phyloP scores from a whole-genome alignment of 2,329 filamentous ascomycete species.

The Trichoderma sp. region DNA sequence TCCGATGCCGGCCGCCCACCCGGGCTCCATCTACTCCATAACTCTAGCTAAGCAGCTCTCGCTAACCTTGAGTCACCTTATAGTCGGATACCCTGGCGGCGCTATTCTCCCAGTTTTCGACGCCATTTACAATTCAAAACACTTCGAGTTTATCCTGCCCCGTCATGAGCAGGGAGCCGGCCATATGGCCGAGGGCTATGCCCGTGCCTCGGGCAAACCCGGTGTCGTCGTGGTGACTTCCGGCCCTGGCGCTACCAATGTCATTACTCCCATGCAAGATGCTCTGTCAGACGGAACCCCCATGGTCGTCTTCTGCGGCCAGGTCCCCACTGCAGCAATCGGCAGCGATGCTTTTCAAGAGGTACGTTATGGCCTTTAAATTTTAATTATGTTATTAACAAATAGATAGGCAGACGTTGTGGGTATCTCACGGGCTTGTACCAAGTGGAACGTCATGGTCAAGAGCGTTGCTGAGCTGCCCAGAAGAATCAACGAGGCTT shows the following conservation, averaged over 20 bases:
- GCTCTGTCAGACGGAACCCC: conserved; percentile 93
- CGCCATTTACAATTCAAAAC: conserved; percentile 96
- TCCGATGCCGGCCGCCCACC: conserved; percentile 54
- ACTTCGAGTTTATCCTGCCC: conserved; percentile 94
- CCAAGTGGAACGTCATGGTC: conserved; percentile 99
- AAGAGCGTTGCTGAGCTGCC: conserved; percentile 93
- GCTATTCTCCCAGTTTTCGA: conserved; percentile 98
- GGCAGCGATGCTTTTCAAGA: conserved; percentile 97
- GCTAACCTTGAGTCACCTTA: conserved; percentile 23
- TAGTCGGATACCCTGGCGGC: conserved; percentile 87
- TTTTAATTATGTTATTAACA: no score
- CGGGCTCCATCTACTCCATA: conserved; percentile 97
- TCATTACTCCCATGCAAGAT: conserved; percentile 94
- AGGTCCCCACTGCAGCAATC: conserved; percentile 86
- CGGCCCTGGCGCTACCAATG: conserved; percentile 93
- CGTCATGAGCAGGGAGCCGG: conserved; percentile 92
- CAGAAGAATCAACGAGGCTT: conserved; percentile 92
- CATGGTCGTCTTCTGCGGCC: conserved; percentile 91
- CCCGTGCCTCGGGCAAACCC: conserved; percentile 89
- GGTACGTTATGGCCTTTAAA: conserved; percentile 16
- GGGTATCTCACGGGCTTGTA: conserved; percentile 90
- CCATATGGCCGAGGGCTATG: conserved; percentile 98
- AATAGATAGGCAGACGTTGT: conserved; percentile 67
- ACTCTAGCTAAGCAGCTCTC: conserved; percentile 90
- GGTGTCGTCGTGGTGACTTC: conserved; percentile 97